phyloP scores from a whole-genome alignment of 768 basidiomycete species.

The Leucocoprinus sp. region DNA sequence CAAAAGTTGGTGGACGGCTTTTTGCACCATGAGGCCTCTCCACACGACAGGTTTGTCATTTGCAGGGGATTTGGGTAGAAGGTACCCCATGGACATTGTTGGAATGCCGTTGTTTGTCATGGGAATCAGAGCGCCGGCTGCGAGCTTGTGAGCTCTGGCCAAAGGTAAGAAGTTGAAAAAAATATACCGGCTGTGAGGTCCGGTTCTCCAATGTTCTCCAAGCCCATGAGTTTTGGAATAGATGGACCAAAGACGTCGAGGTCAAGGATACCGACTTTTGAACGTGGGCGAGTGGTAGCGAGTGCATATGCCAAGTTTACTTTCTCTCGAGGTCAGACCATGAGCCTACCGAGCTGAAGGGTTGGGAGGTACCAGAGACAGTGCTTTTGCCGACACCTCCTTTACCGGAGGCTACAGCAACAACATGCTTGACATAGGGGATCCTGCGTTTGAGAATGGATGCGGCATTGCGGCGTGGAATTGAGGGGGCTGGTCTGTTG shows the following conservation, averaged over 20 bases:
- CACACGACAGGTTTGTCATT: slow-evolving; percentile 72
- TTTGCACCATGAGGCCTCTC: slow-evolving; percentile 98
- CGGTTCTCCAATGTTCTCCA: slow-evolving; percentile 73
- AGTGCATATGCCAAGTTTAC: slow-evolving; percentile 80
- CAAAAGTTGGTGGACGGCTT: slow-evolving; percentile 90
- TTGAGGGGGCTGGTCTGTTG: slow-evolving; percentile 31
- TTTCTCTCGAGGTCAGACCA: slow-evolving; percentile 18
- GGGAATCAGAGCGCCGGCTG: slow-evolving; percentile 75
- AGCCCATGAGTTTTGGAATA: slow-evolving; percentile 86
- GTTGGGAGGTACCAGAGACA: slow-evolving; percentile 57
- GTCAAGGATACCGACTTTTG: slow-evolving; percentile 83
- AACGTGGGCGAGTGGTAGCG: slow-evolving; percentile 36
- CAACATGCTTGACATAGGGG: slow-evolving; percentile 68
- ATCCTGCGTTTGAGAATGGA: slow-evolving; percentile 48
- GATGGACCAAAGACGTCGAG: slow-evolving; percentile 96
- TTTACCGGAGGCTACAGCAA: slow-evolving; percentile 88
- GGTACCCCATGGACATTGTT: slow-evolving; percentile 97
- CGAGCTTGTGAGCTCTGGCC: not conserved
- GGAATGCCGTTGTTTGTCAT: slow-evolving; percentile 82
- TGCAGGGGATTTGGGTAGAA: slow-evolving; percentile 51
- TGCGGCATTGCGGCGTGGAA: slow-evolving; percentile 52
- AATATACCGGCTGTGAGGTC: slow-evolving; percentile 54
- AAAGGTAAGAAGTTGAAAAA: not conserved
- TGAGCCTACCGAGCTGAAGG: not conserved
- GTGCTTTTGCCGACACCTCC: slow-evolving; percentile 97